Conservation (phyloP, 1,284 basidiomycete species). For the Exsudoporus floridanus region DNA sequence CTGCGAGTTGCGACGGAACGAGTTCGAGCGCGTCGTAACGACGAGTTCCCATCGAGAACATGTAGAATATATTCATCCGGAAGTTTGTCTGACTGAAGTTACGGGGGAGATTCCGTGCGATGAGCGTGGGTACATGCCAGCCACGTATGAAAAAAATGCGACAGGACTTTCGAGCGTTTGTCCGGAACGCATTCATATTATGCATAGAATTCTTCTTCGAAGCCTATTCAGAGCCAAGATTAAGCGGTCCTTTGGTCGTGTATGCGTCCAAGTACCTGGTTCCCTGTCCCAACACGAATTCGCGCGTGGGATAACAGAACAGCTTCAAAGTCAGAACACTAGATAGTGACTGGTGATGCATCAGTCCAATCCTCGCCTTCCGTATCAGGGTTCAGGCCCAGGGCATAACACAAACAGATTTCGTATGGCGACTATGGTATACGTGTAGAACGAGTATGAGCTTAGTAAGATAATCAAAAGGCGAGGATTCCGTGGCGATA, state of each 20-base stretch:
- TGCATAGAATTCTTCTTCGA: conserved; percentile 17
- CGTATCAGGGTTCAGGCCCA: no score
- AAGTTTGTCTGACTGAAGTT: conserved; percentile 8
- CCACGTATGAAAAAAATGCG: conserved; percentile 14
- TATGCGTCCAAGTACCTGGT: background rate
- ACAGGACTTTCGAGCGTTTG: background rate
- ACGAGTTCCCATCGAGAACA: background rate
- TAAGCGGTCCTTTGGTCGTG: background rate
- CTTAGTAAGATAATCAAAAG: conserved; percentile 23
- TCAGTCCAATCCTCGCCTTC: conserved; percentile 1
- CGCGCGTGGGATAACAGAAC: no score
- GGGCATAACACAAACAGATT: conserved; percentile 19
- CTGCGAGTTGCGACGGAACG: background rate
- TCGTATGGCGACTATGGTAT: conserved; percentile 29
- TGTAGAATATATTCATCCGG: background rate
- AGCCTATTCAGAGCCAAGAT: conserved; percentile 2
- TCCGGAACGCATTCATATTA: conserved; percentile 5
- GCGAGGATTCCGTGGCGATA: conserved; percentile 7
- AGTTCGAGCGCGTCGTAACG: background rate
- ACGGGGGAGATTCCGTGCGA: background rate
- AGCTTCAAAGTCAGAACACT: background rate
- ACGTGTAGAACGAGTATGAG: conserved; percentile 22
- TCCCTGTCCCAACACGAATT: background rate
- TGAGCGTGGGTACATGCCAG: background rate
- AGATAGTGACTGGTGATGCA: conserved; percentile 5